Base-by-base conservation (phyloP, 768 basidiomycete genomes). In the Suillus cothurnatus region DNA sequence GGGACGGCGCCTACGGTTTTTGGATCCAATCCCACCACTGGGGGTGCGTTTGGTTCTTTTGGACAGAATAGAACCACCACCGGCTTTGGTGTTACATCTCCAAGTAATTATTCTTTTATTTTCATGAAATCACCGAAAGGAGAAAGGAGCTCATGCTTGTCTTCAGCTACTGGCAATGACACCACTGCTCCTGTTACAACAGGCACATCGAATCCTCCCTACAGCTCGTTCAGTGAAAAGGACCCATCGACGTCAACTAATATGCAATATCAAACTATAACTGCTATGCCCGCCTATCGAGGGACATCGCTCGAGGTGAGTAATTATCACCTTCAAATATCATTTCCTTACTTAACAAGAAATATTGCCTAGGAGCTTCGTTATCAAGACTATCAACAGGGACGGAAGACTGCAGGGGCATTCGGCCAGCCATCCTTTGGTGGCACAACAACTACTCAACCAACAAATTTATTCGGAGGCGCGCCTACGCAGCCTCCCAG, bases 211-310 rank as follows among this genome's bases (percentile, higher is more conserved):
- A 87, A 87, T 67, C 89, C 93, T 4, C 75, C 85, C 3, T 95
- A 89, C 72, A 74, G 75, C 52, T 77, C 81, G 6, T 86, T 81
- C 66, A 73, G 61, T 41, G 94, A 95, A 72, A 93, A 93, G 70
- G 94, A 95, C 68, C 70, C 78, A 19, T 73, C 78, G 11, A 83
- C 78, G 64, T 68, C 79, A 21, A 80, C 61, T 59, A 64, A 77
- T 15, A 80, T 90, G 49, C 89, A 92, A 66, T 97, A 91, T 75
- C 94, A 96, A 76, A 85, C 88, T 43, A 94, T 94, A 62, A 85
- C 89, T 21, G 89, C 89, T 67, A 93, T 91, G 84, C 91, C 91
- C 19, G 83, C 84, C 21, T 97, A 95, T 73, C 78, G 84, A 65
- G 89, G 90, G 49, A 88, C 85, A 66, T 95, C 93, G 26, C 85